A percentile compares a stretch with the other conserved stretches of the same genome.
Evolutionary conservation across 2,329 filamentous ascomycete species (phyloP).

Genomic region (Penicillium psychrosexuale): DNA sequence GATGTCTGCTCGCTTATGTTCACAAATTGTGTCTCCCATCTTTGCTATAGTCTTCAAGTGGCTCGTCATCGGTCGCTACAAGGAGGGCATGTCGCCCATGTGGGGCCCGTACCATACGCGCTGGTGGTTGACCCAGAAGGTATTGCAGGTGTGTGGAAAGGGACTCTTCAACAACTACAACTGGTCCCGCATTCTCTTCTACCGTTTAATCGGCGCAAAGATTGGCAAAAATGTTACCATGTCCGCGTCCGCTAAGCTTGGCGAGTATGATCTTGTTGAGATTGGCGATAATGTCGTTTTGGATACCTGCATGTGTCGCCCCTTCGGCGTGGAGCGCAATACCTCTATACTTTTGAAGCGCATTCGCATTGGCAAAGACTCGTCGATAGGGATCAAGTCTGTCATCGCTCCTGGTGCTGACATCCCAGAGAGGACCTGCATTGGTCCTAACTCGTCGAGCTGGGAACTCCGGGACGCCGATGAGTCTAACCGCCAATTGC

Average conservation of each 20-base stretch:
- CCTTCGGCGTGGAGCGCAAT: conserved; percentile 56
- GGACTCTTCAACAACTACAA: conserved; percentile 32
- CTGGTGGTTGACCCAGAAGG: conserved; percentile 60
- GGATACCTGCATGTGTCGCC: conserved; percentile 49
- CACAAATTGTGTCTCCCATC: conserved; percentile 44
- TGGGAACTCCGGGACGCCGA: conserved; percentile 50
- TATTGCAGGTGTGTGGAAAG: conserved; percentile 48
- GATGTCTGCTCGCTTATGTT: conserved; percentile 41
- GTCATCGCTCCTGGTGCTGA: conserved; percentile 52
- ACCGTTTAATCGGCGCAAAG: conserved; percentile 52
- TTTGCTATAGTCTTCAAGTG: conserved; percentile 54
- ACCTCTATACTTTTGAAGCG: conserved; percentile 56
- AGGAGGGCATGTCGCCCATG: conserved; percentile 57
- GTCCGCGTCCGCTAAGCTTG: conserved; percentile 42
- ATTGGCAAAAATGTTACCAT: conserved; percentile 54
- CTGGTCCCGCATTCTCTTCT: conserved; percentile 46
- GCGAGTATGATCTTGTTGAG: conserved; percentile 58
- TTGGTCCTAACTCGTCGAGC: conserved; percentile 57
- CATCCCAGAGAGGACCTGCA: conserved; percentile 51
- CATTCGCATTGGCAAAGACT: conserved; percentile 51
- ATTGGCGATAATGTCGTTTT: conserved; percentile 52
- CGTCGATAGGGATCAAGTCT: conserved; percentile 49
- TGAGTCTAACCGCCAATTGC: conserved; percentile 49
- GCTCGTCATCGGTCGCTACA: conserved; percentile 54
- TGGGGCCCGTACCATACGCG: conserved; percentile 58